A percentile compares a stretch with the other conserved stretches of the same genome.
Conservation (phyloP, 108 stramenopile species). For the Nitzschia palea region DNA sequence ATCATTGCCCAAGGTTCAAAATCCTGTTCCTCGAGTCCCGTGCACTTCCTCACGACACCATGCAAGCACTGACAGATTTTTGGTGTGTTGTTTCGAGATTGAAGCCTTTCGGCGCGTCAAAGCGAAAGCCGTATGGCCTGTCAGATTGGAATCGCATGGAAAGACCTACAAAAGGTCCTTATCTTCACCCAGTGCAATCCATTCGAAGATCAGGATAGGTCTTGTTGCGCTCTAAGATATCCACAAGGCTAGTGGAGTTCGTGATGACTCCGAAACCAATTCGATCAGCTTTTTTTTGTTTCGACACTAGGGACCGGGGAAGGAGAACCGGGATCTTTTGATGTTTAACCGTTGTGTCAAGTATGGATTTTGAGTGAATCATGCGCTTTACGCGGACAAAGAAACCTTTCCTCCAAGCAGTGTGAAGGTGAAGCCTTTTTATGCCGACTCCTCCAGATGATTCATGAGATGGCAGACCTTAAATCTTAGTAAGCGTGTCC, state of each 20-base stretch:
- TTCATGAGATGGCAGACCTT: conserved; percentile 50
- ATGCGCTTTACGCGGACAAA: conserved; percentile 52
- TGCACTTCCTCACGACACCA: conserved; percentile 61
- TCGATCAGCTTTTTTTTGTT: conserved; percentile 39
- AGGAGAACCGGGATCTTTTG: conserved; percentile 36
- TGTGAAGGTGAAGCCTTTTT: conserved; percentile 77
- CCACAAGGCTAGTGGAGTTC: conserved; percentile 51
- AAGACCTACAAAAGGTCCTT: conserved; percentile 60
- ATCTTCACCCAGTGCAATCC: conserved; percentile 54
- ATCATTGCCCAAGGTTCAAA: conserved; percentile 73
- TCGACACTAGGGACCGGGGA: too few species aligned
- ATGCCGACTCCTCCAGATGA: conserved; percentile 58
- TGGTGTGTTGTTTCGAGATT: conserved; percentile 83
- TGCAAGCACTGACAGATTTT: conserved; percentile 74
- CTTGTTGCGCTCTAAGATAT: conserved; percentile 73
- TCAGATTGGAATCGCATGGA: conserved; percentile 60
- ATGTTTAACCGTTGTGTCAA: conserved; percentile 56
- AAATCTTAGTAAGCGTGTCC: conserved; percentile 68
- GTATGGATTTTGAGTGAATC: conserved; percentile 87
- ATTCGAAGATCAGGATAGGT: conserved; percentile 66
- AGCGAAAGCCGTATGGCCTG: conserved; percentile 54
- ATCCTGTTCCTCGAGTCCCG: conserved; percentile 81
- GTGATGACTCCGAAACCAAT: conserved; percentile 11
- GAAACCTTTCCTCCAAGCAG: conserved; percentile 59
- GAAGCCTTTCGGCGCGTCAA: conserved; percentile 18